A percentile compares a stretch with the other conserved stretches of the same genome.
phyloP scores from a whole-genome alignment of 2,329 filamentous ascomycete genomes.

The Calonectria multiphialidica region DNA sequence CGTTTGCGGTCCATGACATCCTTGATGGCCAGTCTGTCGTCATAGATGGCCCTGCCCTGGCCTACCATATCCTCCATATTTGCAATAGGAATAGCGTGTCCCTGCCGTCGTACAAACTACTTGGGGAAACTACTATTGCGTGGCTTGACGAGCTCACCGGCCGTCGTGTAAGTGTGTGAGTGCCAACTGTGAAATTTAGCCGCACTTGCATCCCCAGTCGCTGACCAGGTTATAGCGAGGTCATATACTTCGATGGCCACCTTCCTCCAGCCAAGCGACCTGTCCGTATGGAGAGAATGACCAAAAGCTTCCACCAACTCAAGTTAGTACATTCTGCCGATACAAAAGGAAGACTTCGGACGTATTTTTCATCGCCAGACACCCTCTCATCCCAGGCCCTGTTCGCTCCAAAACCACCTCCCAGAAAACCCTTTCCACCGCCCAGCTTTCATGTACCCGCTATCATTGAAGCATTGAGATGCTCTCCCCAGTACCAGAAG shows the following conservation, averaged over 20 bases:
- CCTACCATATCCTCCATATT: slow-evolving; percentile 77
- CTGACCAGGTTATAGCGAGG: slow-evolving; percentile 51
- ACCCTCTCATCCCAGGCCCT: slow-evolving; percentile 27
- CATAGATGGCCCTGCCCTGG: slow-evolving; percentile 84
- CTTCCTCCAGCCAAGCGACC: slow-evolving; percentile 76
- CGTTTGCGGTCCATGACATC: slow-evolving; percentile 58
- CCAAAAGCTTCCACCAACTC: slow-evolving; percentile 68
- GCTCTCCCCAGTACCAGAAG: slow-evolving; percentile 54
- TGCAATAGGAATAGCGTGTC: slow-evolving; percentile 64
- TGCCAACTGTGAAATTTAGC: not conserved
- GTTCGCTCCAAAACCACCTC: slow-evolving; percentile 40
- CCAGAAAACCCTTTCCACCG: slow-evolving; percentile 54
- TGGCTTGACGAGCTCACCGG: slow-evolving; percentile 73
- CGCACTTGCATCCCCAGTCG: not conserved
- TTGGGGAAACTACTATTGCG: slow-evolving; percentile 68
- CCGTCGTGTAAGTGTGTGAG: slow-evolving; percentile 73
- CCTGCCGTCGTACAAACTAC: slow-evolving; percentile 71
- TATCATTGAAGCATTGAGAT: slow-evolving; percentile 77
- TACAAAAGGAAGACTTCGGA: slow-evolving; percentile 39
- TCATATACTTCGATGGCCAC: slow-evolving; percentile 88
- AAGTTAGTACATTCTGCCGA: slow-evolving; percentile 56
- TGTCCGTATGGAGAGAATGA: slow-evolving; percentile 71
- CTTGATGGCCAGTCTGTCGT: slow-evolving; percentile 60
- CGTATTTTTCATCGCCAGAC: slow-evolving; percentile 34
- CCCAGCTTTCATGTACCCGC: slow-evolving; percentile 83